Evolutionary conservation across 306 rosid species (phyloP), one percentile per base, ranked within the genome.

Genomic region (Malus sylvestris): DNA sequence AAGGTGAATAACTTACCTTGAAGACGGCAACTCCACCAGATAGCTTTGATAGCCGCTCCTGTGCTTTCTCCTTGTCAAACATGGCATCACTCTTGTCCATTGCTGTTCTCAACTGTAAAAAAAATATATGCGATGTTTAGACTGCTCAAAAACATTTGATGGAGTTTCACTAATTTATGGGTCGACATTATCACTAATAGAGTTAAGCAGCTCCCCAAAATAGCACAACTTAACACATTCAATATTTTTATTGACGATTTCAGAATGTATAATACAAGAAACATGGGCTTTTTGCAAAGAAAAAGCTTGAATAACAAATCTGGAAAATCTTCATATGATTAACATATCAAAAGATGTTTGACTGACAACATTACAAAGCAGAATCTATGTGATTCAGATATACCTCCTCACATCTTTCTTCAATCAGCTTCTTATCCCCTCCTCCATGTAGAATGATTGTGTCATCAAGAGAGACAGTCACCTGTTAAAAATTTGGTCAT

Each of bases 1-100:
- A 72, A 81, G 69, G 64, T 73, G 78, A 57, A 70, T n/a, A 42
- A 58, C 78, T 64, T 84, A 95, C 99, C 87, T 92, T 95, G 88
- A 95, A 92, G 72, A 95, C 89, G 53, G 99, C 99, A 40, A 95
- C 97, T 81, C 99, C 99, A 76, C 92, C 96, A 27, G 99, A 86
- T 69, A 95, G 84, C 79, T 95, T 95, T 70, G 99, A 91, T 49
- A 95, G 84, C 68, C 97, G 87, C 73, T 95, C 99, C 82, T 95
- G 97, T 60, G 97, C 92, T 80, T 90, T 95, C 80, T 95, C 99
- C 84, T 87, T 95, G 85, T 95, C 99, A 87, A 90, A 95, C 58
- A 76, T 29, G 58, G 97, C 91, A 78, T 88, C 78, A 82, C 99
- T 87, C 57, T 75, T 83, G 33, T 92, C 93, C 83, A 92, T 85